phyloP scores from a whole-genome alignment of 164 flowering plant genomes.

The Euptelea pleiosperma region DNA sequence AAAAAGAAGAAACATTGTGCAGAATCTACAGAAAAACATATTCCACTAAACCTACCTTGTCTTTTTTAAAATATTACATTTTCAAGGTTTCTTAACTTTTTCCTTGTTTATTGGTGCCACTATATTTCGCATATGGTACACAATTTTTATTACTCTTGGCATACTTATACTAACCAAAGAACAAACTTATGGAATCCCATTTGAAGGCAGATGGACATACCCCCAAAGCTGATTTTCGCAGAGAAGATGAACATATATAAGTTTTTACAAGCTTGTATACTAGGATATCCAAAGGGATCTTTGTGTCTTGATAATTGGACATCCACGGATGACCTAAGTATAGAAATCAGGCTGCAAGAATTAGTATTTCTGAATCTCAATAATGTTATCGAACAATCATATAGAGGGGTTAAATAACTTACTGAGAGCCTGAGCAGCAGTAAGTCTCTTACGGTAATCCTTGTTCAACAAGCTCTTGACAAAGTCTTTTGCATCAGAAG shows the following conservation, averaged over 20 bases:
- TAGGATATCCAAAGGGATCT: conserved; percentile 79
- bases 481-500: conserved; percentile 81
- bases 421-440: conserved; percentile 96
- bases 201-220: conserved; percentile 34
- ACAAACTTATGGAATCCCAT: not conserved
- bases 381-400: not conserved
- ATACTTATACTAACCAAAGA: not conserved
- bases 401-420: conserved; percentile 27
- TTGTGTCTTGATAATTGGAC: conserved; percentile 47
- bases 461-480: conserved; percentile 87
- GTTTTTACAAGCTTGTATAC: conserved; percentile 64
- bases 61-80: no score
- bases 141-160: no score
- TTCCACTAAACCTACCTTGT: no score
- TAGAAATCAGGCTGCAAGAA: conserved; percentile 10
- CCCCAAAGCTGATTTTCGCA: conserved; percentile 78
- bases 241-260: conserved; percentile 75
- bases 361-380: conserved; percentile 6
- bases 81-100: no score
- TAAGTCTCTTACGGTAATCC: conserved; percentile 84
- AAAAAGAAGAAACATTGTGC: no score
- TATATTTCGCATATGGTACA: no score
- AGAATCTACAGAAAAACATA: no score
- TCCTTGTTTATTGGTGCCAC: no score
- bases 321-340: conserved; percentile 96